Conservation (phyloP, 2,329 filamentous ascomycete species). For the Shiraia sp. region DNA sequence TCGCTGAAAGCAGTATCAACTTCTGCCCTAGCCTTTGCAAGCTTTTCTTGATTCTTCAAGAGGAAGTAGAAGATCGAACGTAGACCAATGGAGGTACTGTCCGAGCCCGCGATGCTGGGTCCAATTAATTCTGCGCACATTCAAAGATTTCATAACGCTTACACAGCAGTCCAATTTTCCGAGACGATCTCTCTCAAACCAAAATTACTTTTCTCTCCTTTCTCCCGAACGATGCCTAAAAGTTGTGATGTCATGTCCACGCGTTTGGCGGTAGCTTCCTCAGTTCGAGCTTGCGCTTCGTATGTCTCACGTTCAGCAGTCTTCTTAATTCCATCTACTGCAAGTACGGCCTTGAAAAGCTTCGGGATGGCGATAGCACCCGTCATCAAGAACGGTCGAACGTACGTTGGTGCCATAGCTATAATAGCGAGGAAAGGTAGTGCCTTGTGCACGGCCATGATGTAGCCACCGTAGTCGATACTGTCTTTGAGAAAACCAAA, state of each 20-base stretch:
- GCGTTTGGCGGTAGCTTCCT: conserved; percentile 16
- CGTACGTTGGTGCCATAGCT: conserved; percentile 13
- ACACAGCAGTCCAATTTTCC: conserved; percentile 36
- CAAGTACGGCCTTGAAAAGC: conserved; percentile 26
- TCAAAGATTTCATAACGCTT: conserved; percentile 9
- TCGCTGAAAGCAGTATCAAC: conserved; percentile 20
- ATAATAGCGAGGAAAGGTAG: conserved; percentile 35
- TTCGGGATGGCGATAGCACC: conserved; percentile 17
- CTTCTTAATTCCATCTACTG: conserved; percentile 17
- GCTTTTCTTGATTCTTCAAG: conserved; percentile 35
- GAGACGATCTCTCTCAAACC: conserved; percentile 29
- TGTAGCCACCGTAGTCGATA: conserved; percentile 22
- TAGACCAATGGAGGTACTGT: conserved; percentile 43
- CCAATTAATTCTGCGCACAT: neutral
- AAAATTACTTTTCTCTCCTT: conserved; percentile 37
- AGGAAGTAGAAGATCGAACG: conserved; percentile 46
- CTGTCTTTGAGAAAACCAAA: conserved; percentile 28
- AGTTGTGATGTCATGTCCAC: conserved; percentile 37
- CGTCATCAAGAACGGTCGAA: conserved; percentile 9
- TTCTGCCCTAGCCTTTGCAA: conserved; percentile 15
- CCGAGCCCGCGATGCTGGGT: conserved; percentile 39
- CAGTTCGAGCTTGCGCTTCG: conserved; percentile 10
- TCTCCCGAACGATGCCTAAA: conserved; percentile 30
- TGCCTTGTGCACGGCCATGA: conserved; percentile 39
- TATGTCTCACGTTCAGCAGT: conserved; percentile 20